Percentiles rank a stretch among this genome's conserved stretches.
Conservation (phyloP, 768 basidiomycete species). For the Hericium erinaceus region DNA sequence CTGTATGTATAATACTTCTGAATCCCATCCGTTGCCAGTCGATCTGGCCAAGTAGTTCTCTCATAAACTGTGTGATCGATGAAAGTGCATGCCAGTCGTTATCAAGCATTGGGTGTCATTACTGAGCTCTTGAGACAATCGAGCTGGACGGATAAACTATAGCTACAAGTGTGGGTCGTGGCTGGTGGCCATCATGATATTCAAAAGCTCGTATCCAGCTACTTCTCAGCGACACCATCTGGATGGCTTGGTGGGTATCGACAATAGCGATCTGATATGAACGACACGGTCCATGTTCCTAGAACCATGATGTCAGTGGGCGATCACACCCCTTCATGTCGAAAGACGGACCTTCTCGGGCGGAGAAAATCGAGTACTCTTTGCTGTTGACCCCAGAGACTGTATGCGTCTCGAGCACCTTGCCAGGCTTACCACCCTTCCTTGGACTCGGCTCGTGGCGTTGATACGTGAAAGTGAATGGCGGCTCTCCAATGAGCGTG, state of each 20-base stretch:
- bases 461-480: slow-evolving; percentile 95
- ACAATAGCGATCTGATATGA: slow-evolving; percentile 84
- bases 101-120: neutral
- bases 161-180: slow-evolving; percentile 6
- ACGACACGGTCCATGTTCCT: slow-evolving; percentile 92
- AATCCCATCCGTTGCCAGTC: too few species aligned
- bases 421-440: slow-evolving; percentile 62
- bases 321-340: neutral
- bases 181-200: neutral
- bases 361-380: slow-evolving; percentile 87
- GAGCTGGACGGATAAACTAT: slow-evolving; percentile 2
- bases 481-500: slow-evolving; percentile 82
- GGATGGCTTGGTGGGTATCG: slow-evolving; percentile 73
- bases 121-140: neutral
- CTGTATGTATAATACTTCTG: neutral
- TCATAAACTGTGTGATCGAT: neutral
- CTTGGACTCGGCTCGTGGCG: slow-evolving; percentile 61
- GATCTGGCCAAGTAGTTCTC: too few species aligned
- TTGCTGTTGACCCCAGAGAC: slow-evolving; percentile 67
- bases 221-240: slow-evolving; percentile 32
- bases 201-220: slow-evolving; percentile 14
- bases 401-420: slow-evolving; percentile 87
- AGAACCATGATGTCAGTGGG: slow-evolving; percentile 1
- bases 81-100: neutral
- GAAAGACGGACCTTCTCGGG: slow-evolving; percentile 63